phyloP scores from a whole-genome alignment of 2,329 filamentous ascomycete species.

The Ilyonectria sp. region DNA sequence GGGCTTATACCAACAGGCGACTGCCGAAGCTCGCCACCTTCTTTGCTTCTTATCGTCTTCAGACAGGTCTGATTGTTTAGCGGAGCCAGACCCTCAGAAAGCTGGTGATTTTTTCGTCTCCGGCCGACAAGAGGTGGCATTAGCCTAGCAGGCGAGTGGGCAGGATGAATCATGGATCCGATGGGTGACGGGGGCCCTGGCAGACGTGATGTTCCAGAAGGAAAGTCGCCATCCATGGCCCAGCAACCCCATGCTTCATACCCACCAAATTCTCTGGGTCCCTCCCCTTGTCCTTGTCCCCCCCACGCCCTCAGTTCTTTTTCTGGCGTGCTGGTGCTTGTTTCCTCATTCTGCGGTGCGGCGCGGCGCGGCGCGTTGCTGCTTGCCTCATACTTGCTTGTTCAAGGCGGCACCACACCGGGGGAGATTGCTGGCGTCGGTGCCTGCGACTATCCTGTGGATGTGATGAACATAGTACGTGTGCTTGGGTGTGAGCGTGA shows the following conservation, averaged over 20 bases:
- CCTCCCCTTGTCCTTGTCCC: slow-evolving; percentile 17
- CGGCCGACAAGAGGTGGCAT: slow-evolving; percentile 15
- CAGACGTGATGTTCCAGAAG: slow-evolving; percentile 42
- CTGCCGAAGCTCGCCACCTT: slow-evolving; percentile 21
- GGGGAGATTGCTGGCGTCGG: slow-evolving; percentile 12
- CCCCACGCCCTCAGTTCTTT: slow-evolving; percentile 35
- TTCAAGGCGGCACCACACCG: background rate
- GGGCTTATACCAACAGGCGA: slow-evolving; percentile 23
- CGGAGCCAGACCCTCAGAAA: slow-evolving; percentile 9
- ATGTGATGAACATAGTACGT: background rate
- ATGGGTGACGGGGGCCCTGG: slow-evolving; percentile 22
- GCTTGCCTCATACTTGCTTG: slow-evolving; percentile 9
- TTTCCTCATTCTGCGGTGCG: slow-evolving; percentile 16
- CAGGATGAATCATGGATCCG: slow-evolving; percentile 23
- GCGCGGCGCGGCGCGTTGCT: background rate
- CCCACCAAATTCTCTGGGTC: slow-evolving; percentile 20
- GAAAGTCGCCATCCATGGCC: slow-evolving; percentile 27
- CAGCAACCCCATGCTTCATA: slow-evolving; percentile 35
- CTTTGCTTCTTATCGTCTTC: slow-evolving; percentile 17
- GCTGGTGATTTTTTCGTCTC: slow-evolving; percentile 12
- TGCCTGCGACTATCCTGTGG: slow-evolving; percentile 2
- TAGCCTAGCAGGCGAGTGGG: slow-evolving; percentile 10
- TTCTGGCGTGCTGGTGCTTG: slow-evolving; percentile 29
- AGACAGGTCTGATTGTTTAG: slow-evolving; percentile 10
- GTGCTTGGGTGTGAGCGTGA: slow-evolving; percentile 20